Evolutionary conservation across 83 land plant species (phyloP), one percentile per base, ranked within the genome.

Genomic region (Picea abies): DNA sequence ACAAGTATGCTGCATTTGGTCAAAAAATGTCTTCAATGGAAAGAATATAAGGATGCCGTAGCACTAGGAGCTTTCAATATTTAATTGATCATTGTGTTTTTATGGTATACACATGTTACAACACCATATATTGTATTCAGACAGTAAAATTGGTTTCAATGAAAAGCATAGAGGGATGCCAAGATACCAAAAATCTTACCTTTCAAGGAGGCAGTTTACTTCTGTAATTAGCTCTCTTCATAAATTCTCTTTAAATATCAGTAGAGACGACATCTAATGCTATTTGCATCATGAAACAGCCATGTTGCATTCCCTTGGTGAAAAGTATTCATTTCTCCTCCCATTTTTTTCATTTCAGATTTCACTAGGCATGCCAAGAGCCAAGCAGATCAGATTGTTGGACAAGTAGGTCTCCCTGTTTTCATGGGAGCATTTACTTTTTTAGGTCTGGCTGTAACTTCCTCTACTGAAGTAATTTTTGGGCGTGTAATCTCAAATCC

Each of bases 401-500:
- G 99, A n/a, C 99, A 96, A 56, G 69, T 79, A 4, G 98, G 98
- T 20, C 87, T 96, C 10, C 99, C 99, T 22, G 44, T 96, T 52
- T 95, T 91, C 91, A 92, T 96, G 95, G 98, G 92, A 32, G 80
- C 83, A 10, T 96, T 95, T 80, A 88, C 98, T 1, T 91, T 96
- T 72, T 89, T 91, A 15, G 99, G 99, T 61, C 84, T 96, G 2
- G 98, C 99, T 11, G 92, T 96, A 7, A 96, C 98, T 26, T 92
- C 96, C 0, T 88, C 99, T 1, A 95, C 98, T 15, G 86, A 82
- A 71, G 91, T 87, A 16, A 95, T 96, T 56, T 95, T 95, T 68
- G 99, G 99, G 20, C 75, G 75, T 2, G 86, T 91, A 0, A 91
- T 96, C 68, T 90, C 99, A 19, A 90, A 88, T 63, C 99, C 99